Evolutionary conservation across 805 yeast species (phyloP).

Genomic region (Tetrapisispora iriomotensis): DNA sequence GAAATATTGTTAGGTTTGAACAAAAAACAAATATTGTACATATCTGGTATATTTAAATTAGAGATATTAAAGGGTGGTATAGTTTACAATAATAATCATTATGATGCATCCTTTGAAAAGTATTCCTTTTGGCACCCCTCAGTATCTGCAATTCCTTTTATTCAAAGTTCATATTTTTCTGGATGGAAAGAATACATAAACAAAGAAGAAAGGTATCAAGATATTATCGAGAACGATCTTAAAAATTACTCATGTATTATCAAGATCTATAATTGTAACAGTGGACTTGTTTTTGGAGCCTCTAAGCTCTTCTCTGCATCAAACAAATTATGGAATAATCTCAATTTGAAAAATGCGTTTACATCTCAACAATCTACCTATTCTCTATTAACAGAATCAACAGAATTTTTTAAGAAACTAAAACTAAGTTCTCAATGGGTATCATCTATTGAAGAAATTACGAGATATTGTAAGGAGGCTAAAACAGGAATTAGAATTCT

Average conservation of each 20-base stretch:
- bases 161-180: conserved; percentile 24
- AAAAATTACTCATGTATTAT: conserved; percentile 19
- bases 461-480: conserved; percentile 16
- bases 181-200: conserved; percentile 24
- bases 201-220: conserved; percentile 6
- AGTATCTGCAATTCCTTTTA: conserved; percentile 21
- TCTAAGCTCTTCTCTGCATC: conserved; percentile 14
- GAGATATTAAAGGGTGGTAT: conserved; percentile 28
- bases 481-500: conserved; percentile 25
- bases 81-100: conserved; percentile 24
- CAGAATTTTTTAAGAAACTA: conserved; percentile 10
- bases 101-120: conserved; percentile 18
- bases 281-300: conserved; percentile 10
- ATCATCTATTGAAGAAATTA: conserved; percentile 14
- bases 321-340: conserved; percentile 17
- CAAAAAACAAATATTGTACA: conserved; percentile 16
- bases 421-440: conserved; percentile 17
- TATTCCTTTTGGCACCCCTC: conserved; percentile 24
- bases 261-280: conserved; percentile 10
- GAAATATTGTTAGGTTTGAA: conserved; percentile 15
- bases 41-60: conserved; percentile 22
- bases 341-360: conserved; percentile 1
- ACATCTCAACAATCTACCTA: conserved; percentile 8
- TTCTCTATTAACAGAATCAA: conserved; percentile 7
- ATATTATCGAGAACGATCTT: conserved; percentile 5